A percentile compares a stretch with the other conserved stretches of the same genome.
These are phyloP conservation scores for Barbatosphaeria neglecta DNA, from an alignment of 495 filamentous ascomycete genomes.

Conservation along the genomic window DNA sequence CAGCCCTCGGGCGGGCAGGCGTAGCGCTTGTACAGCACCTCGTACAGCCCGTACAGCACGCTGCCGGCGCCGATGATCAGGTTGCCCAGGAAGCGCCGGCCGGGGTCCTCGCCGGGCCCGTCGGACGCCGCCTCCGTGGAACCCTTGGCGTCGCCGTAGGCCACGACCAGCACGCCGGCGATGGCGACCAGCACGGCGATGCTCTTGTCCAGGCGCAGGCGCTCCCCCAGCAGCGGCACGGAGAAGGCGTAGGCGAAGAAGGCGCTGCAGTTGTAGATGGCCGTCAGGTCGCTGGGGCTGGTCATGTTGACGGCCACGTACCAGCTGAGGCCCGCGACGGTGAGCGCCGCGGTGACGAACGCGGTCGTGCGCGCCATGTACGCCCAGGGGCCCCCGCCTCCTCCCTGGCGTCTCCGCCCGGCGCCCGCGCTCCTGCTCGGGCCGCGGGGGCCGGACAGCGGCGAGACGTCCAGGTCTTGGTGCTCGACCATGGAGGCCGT, in stretches of 20 bases:
- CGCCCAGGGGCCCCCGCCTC: conserved; percentile 41
- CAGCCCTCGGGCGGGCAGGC: conserved; percentile 89
- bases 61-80: conserved; percentile 87
- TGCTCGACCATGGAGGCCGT: conserved; percentile 81
- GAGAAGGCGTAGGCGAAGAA: conserved; percentile 98
- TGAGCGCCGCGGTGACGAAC: conserved; percentile 75
- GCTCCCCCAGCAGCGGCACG: conserved; percentile 78
- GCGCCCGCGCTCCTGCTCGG: neutral
- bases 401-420: conserved; percentile 23
- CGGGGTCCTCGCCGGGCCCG: conserved; percentile 27
- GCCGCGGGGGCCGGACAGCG: conserved; percentile 20
- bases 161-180: conserved; percentile 77
- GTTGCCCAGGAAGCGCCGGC: conserved; percentile 65
- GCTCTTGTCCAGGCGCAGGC: conserved; percentile 66
- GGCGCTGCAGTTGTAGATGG: conserved; percentile 97
- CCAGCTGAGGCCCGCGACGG: conserved; percentile 87
- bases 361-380: conserved; percentile 72
- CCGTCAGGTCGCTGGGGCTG: conserved; percentile 81
- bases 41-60: conserved; percentile 91
- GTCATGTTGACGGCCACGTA: conserved; percentile 91
- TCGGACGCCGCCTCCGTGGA: conserved; percentile 27
- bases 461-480: conserved; percentile 42
- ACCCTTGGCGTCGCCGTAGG: conserved; percentile 60
- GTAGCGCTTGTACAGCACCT: conserved; percentile 86
- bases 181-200: conserved; percentile 78